A percentile compares a stretch with the other conserved stretches of the same genome.
phyloP scores from a whole-genome alignment of 208 protist genomes.

The Acanthamoeba rhysodes region DNA sequence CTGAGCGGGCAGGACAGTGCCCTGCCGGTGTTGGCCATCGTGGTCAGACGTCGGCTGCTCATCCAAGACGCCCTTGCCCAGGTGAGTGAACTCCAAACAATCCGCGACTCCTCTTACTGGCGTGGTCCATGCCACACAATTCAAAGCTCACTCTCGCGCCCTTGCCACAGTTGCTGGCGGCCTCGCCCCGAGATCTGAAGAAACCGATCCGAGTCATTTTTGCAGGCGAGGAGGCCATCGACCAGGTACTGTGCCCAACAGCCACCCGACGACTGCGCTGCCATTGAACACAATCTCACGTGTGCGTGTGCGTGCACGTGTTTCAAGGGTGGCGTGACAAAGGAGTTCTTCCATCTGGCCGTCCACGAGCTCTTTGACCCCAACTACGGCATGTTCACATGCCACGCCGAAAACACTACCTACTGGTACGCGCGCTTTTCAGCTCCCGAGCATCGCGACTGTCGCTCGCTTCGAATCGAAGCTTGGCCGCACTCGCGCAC shows the following conservation, averaged over 20 bases:
- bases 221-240: constrained; percentile 80
- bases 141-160: too few relatives aligned
- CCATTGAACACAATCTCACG: not conserved
- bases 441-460: not conserved
- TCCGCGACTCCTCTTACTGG: too few relatives aligned
- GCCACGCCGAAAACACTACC: not conserved
- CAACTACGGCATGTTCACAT: constrained; percentile 69
- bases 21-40: not conserved
- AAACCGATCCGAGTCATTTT: constrained; percentile 51
- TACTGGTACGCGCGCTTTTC: constrained; percentile 34
- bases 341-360: constrained; percentile 95
- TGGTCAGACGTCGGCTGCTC: constrained; percentile 9
- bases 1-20: not conserved
- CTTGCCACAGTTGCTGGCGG: not conserved
- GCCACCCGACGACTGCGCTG: not conserved
- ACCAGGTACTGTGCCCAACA: constrained; percentile 84
- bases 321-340: constrained; percentile 94
- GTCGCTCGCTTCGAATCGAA: too few relatives aligned
- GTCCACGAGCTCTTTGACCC: constrained; percentile 67
- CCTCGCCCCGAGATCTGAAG: constrained; percentile 45
- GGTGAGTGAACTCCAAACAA: not conserved
- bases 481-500: too few relatives aligned
- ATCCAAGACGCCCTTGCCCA: constrained; percentile 49
- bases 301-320: too few relatives aligned
- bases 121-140: too few relatives aligned